Percentiles rank a stretch among this genome's conserved stretches.
phyloP scores from a whole-genome alignment of 192 early-diverging fungal genomes.

The Coemansia nantahalensis region DNA sequence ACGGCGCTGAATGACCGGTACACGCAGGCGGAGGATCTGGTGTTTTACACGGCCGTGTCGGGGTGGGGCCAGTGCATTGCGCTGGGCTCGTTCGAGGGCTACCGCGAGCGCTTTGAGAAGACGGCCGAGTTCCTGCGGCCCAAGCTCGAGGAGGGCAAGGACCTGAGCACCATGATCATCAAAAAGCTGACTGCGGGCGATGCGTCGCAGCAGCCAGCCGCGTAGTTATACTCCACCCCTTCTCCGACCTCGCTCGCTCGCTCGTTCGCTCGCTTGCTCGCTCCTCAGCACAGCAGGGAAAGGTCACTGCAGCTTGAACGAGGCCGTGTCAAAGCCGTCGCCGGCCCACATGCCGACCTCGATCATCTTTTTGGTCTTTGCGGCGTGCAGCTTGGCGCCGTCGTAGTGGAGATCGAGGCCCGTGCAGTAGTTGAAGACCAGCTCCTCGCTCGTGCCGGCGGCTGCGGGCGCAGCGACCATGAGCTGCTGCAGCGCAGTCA shows the following conservation, averaged over 20 bases:
- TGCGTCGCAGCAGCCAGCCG: too few species aligned
- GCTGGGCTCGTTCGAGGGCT: conserved; percentile 77
- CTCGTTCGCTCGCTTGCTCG: too few species aligned
- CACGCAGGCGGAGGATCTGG: conserved; percentile 73
- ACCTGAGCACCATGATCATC: conserved; percentile 56
- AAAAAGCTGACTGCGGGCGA: conserved; percentile 36
- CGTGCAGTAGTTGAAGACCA: conserved; percentile 50
- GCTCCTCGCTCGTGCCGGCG: conserved; percentile 35
- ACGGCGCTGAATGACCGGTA: conserved; percentile 75
- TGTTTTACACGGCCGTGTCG: conserved; percentile 86
- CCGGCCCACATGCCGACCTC: conserved; percentile 48
- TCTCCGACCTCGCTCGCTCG: too few species aligned
- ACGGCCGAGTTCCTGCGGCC: conserved; percentile 82
- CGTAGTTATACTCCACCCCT: too few species aligned
- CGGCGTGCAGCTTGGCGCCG: conserved; percentile 20
- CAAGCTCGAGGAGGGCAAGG: conserved; percentile 57
- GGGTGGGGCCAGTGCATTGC: conserved; percentile 95
- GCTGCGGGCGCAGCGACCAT: conserved; percentile 29
- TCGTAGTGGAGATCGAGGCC: conserved; percentile 48
- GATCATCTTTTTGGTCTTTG: conserved; percentile 34
- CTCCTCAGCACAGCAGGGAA: too few species aligned
- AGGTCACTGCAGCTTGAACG: conserved; percentile 42
- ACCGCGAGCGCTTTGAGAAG: conserved; percentile 77
- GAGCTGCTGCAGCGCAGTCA: conserved; percentile 21
- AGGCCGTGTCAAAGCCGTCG: conserved; percentile 32